These are phyloP conservation scores for Claviceps maximensis DNA, from an alignment of 2,329 filamentous ascomycete genomes.

Conservation along the genomic window DNA sequence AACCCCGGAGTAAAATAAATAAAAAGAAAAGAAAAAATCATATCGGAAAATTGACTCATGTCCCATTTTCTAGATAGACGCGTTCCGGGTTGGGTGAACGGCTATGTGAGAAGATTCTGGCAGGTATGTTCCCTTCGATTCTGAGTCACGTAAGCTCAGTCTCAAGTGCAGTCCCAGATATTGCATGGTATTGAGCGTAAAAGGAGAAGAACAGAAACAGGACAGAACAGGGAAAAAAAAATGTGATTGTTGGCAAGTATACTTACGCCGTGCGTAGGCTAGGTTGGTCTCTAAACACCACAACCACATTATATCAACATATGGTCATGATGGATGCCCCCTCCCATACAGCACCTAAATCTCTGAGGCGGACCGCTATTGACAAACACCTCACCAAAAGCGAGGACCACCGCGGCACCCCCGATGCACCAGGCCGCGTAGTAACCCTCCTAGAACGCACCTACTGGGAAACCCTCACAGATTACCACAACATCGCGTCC, in stretches of 20 bases:
- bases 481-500: conserved; percentile 47
- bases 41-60: background rate
- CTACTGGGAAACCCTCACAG: conserved; percentile 69
- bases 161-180: background rate
- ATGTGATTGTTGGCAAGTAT: background rate
- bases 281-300: conserved; percentile 5
- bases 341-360: too few species aligned
- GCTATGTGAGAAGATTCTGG: conserved; percentile 95
- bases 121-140: conserved; percentile 51
- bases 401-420: conserved; percentile 89
- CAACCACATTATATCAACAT: background rate
- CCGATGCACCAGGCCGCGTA: conserved; percentile 74
- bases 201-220: background rate
- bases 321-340: background rate
- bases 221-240: background rate
- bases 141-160: background rate
- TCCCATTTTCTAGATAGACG: conserved; percentile 49
- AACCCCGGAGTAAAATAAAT: too few species aligned
- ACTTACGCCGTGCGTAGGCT: conserved; percentile 1
- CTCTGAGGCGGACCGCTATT: too few species aligned
- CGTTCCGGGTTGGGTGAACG: conserved; percentile 79
- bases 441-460: conserved; percentile 79
- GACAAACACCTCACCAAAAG: conserved; percentile 31
- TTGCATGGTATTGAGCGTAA: background rate
- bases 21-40: background rate